Conservation (phyloP, 768 basidiomycete genomes). For the Calocybe cyanea region DNA sequence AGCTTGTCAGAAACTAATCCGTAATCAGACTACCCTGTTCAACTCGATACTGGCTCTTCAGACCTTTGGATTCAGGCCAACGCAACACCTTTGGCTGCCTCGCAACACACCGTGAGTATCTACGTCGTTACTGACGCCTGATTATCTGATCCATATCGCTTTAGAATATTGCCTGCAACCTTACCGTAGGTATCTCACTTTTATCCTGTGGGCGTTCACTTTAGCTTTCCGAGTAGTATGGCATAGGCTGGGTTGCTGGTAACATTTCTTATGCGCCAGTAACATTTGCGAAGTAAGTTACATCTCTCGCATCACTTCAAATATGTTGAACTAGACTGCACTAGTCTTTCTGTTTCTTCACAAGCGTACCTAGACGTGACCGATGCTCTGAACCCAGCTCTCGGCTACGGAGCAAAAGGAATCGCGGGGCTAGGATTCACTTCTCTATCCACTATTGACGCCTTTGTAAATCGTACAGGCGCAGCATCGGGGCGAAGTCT, state of each 20-base stretch:
- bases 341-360: constrained; percentile 55
- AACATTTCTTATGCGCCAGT: constrained; percentile 57
- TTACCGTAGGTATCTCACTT: constrained; percentile 46
- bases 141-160: constrained; percentile 4
- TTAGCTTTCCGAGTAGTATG: constrained; percentile 50
- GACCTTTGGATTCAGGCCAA: constrained; percentile 70
- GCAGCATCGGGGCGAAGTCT: constrained; percentile 62
- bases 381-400: constrained; percentile 64
- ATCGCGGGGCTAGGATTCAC: constrained; percentile 78
- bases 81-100: constrained; percentile 43
- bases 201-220: constrained; percentile 1
- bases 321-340: neutral
- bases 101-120: constrained; percentile 44
- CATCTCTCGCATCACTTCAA: neutral
- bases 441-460: constrained; percentile 70
- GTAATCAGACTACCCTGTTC: constrained; percentile 61
- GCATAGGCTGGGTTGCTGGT: constrained; percentile 76
- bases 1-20: constrained; percentile 6
- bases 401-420: constrained; percentile 67
- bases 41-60: constrained; percentile 83
- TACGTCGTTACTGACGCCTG: constrained; percentile 1
- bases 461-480: constrained; percentile 51
- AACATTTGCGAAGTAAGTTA: constrained; percentile 64
- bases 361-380: constrained; percentile 73
- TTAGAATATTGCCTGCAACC: constrained; percentile 49